Evolutionary conservation across 202 grass and related monocot species (phyloP).

Genomic region (Eragrostis tef): DNA sequence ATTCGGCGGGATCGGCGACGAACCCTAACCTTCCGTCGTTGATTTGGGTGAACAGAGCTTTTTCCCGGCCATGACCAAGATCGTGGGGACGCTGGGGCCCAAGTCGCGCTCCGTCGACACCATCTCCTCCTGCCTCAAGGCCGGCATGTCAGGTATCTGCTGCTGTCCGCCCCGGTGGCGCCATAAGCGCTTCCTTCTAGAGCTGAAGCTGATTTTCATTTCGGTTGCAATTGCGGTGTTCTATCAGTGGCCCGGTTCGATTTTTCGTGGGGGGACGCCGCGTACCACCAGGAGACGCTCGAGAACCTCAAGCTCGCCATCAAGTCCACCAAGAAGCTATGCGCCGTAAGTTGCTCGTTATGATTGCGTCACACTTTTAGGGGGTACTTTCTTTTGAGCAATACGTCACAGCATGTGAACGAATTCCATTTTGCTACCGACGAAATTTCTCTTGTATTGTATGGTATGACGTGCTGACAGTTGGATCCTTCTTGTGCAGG

Average conservation of each 20-base stretch:
- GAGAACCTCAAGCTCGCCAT: slow-evolving; percentile 93
- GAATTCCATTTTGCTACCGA: neutral
- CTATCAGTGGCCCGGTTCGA: slow-evolving; percentile 83
- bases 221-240: neutral
- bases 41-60: slow-evolving; percentile 54
- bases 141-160: slow-evolving; percentile 79
- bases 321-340: slow-evolving; percentile 91
- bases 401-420: neutral
- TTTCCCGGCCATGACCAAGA: slow-evolving; percentile 99
- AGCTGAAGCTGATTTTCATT: neutral
- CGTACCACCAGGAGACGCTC: slow-evolving; percentile 92
- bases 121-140: slow-evolving; percentile 93
- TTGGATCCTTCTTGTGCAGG: slow-evolving; percentile 41
- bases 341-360: slow-evolving; percentile 51
- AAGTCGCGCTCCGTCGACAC: slow-evolving; percentile 86
- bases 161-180: neutral
- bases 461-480: neutral
- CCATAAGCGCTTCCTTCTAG: neutral
- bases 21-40: neutral
- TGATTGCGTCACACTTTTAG: neutral
- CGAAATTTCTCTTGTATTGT: neutral
- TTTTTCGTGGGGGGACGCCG: slow-evolving; percentile 86
- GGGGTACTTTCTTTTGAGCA: too few species aligned
- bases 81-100: slow-evolving; percentile 91
- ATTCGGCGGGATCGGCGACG: neutral